Base-by-base conservation (phyloP, 768 basidiomycete genomes). In the Coprinopsis cinerea region DNA sequence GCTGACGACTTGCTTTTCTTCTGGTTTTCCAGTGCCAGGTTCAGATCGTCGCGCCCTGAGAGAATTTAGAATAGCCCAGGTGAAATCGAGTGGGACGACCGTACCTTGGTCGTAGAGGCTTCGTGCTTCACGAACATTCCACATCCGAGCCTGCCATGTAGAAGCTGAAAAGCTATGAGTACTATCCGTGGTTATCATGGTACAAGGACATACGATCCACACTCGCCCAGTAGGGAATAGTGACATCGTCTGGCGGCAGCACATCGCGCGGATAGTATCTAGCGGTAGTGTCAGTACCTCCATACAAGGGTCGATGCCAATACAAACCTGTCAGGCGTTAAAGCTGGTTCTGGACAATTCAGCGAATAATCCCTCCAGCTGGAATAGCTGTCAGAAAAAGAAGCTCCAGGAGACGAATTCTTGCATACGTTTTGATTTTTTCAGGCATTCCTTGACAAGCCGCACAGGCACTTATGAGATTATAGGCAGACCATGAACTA, bases 401-500 rank as follows among this genome's bases (percentile, higher is more conserved):
- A n/a, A n/a, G n/a, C n/a, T n/a, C n/a, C n/a, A n/a, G n/a, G n/a
- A n/a, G n/a, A n/a, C n/a, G n/a, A n/a, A n/a, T n/a, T n/a, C n/a
- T n/a, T n/a, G n/a, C n/a, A n/a, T 53, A 73, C 78, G 55, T 51
- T n/a, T 25, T 14, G 24, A 71, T 47, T 0, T 50, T 27, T 14
- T 46, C 26, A 3, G 59, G 55, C 26, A 59, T 55, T 3, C 65
- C 65, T 59, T 82, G 79, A 46, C 79, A 82, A 18, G 67, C 53
- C 9, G 73, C 67, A 45, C 79, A 81, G 4, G 72, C 79, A 57
- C 71, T 71, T 50, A 78, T 59, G 13, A 81, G 63, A 47, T 82
- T 82, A 51, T 81, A 81, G 9, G 71, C 74, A 23, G 73, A 68
- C 78, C 78, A 80, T 1, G 79, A 81, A 41, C 79, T 81, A 18